Percentiles rank a stretch among this genome's conserved stretches.
Evolutionary conservation across 805 yeast genomes (phyloP).

Genomic region (Spathaspora gorwiae): DNA sequence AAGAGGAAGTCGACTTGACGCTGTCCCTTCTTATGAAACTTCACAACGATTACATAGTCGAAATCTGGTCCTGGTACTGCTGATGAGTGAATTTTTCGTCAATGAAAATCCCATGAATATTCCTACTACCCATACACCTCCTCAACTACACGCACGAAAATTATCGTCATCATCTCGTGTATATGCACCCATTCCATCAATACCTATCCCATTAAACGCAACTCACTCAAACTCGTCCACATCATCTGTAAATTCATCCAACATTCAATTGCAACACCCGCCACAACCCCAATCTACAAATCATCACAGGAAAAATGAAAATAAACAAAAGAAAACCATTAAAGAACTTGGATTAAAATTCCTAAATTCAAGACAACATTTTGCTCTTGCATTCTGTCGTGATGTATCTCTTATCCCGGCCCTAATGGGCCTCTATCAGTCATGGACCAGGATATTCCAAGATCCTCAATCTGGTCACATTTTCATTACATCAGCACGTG

Average conservation of each 20-base stretch:
- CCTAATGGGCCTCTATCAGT: constrained; percentile 47
- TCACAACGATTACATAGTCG: constrained; percentile 26
- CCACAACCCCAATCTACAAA: constrained; percentile 4
- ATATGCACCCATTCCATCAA: constrained; percentile 8
- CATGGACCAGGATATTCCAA: constrained; percentile 36
- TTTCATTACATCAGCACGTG: constrained; percentile 49
- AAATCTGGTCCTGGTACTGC: not conserved
- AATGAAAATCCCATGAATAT: not conserved
- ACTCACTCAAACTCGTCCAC: not conserved
- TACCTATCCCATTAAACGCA: not conserved
- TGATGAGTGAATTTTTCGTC: not conserved
- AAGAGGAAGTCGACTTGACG: constrained; percentile 13
- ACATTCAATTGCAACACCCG: not conserved
- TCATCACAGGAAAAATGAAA: constrained; percentile 1
- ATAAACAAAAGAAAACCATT: constrained; percentile 14
- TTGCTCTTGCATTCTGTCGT: constrained; percentile 70
- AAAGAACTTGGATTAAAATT: constrained; percentile 67
- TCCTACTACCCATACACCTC: not conserved
- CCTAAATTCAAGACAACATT: constrained; percentile 70
- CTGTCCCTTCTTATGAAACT: constrained; percentile 39
- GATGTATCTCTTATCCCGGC: constrained; percentile 72
- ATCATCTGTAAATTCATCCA: constrained; percentile 5
- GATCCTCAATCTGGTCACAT: constrained; percentile 2
- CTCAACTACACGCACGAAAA: not conserved
- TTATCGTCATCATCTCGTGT: not conserved